These are phyloP conservation scores for Aspergillus taichungensis DNA, from an alignment of 495 filamentous ascomycete species.

Conservation along the genomic window DNA sequence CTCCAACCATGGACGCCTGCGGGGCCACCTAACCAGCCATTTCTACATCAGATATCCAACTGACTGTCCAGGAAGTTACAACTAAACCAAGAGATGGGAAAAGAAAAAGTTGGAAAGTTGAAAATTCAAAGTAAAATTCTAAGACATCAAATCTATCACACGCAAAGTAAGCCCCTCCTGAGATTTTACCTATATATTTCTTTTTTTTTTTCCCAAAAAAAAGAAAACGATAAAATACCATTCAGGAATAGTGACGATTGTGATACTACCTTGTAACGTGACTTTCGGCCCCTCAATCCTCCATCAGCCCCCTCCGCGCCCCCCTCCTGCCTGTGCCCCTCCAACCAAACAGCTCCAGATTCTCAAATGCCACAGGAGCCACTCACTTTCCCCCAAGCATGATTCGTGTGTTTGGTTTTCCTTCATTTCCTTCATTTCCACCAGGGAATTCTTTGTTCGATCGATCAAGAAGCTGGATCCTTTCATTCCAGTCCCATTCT, in stretches of 20 bases:
- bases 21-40: not conserved
- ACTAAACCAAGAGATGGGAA: too few relatives aligned
- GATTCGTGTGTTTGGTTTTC: constrained; percentile 12
- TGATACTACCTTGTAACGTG: not conserved
- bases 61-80: too few relatives aligned
- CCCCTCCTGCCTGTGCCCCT: constrained; percentile 12
- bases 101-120: too few relatives aligned
- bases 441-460: constrained; percentile 10
- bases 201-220: too few relatives aligned
- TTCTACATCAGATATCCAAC: too few relatives aligned
- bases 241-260: not conserved
- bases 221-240: not conserved
- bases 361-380: constrained; percentile 15
- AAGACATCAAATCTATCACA: not conserved
- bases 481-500: not conserved
- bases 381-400: constrained; percentile 1
- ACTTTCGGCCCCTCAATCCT: constrained; percentile 10
- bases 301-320: constrained; percentile 5
- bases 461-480: too few relatives aligned
- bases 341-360: constrained; percentile 12
- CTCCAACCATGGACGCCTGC: not conserved
- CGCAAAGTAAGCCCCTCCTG: not conserved
- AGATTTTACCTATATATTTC: not conserved
- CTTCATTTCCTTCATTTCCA: constrained; percentile 16
- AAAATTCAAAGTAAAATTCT: too few relatives aligned